Conservation (phyloP, 805 yeast species). For the Saccharomycopsis fodiens region DNA sequence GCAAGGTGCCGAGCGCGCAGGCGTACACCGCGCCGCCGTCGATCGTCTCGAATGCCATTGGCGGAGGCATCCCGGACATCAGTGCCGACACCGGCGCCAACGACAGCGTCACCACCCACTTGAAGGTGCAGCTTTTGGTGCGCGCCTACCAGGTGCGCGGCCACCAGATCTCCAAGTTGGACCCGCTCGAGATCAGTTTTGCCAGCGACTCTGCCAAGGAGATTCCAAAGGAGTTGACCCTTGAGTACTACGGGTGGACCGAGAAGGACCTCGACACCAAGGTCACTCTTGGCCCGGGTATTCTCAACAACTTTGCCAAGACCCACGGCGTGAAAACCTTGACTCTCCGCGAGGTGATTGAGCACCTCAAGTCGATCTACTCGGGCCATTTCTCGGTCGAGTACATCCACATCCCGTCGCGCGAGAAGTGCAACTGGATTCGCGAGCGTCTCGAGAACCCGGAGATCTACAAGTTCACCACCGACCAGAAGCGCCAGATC, state of each 20-base stretch:
- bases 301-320: constrained; percentile 81
- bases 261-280: constrained; percentile 76
- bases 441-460: constrained; percentile 95
- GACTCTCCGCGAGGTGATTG: constrained; percentile 73
- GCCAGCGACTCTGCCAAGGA: constrained; percentile 53
- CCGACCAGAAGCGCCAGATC: constrained; percentile 92
- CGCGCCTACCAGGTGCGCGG: constrained; percentile 99
- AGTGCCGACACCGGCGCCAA: constrained; percentile 38
- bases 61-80: constrained; percentile 46
- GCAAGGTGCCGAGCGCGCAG: constrained; percentile 56
- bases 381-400: constrained; percentile 89
- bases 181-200: constrained; percentile 87
- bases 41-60: constrained; percentile 71
- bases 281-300: constrained; percentile 95
- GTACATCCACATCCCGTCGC: constrained; percentile 93
- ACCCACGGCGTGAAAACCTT: constrained; percentile 51
- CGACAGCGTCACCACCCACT: constrained; percentile 67
- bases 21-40: constrained; percentile 94
- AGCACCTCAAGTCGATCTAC: constrained; percentile 73
- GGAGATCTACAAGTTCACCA: constrained; percentile 68
- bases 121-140: constrained; percentile 92
- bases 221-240: constrained; percentile 78
- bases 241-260: constrained; percentile 87
- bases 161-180: constrained; percentile 89
- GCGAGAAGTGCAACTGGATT: constrained; percentile 96